Evolutionary conservation across 1,284 basidiomycete species (phyloP).

Genomic region (Microbotryomycetes sp.): DNA sequence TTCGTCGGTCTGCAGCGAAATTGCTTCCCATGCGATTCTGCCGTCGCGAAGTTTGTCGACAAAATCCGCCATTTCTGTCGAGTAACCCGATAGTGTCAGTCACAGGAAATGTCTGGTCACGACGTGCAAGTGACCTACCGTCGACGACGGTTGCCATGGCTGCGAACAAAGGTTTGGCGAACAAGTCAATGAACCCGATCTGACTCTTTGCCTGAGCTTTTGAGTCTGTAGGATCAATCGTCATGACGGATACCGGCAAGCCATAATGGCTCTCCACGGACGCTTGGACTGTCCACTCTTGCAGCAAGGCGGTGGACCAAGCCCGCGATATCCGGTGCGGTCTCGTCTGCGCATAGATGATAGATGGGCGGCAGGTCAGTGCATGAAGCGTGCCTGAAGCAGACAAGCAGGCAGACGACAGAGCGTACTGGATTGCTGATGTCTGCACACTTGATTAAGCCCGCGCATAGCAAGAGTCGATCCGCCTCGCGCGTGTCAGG

Average conservation of each 20-base stretch:
- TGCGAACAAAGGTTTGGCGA: conserved; percentile 74
- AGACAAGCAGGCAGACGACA: conserved; percentile 40
- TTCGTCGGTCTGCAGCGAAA: conserved; percentile 26
- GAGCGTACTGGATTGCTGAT: conserved; percentile 80
- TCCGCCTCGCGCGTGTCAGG: conserved; percentile 48
- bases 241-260: conserved; percentile 61
- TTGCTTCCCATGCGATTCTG: conserved; percentile 34
- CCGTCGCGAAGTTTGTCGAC: conserved; percentile 34
- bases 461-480: conserved; percentile 74
- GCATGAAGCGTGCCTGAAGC: conserved; percentile 4
- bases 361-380: neutral
- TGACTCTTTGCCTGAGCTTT: conserved; percentile 72
- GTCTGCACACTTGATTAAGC: conserved; percentile 89
- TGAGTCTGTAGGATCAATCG: conserved; percentile 42
- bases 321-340: conserved; percentile 80
- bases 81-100: neutral
- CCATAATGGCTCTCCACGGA: conserved; percentile 68
- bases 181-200: conserved; percentile 79
- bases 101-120: neutral
- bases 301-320: conserved; percentile 78
- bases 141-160: conserved; percentile 65
- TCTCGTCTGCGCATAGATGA: conserved; percentile 57
- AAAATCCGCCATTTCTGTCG: conserved; percentile 32
- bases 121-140: conserved; percentile 46
- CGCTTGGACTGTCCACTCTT: conserved; percentile 85